A percentile compares a stretch with the other conserved stretches of the same genome.
phyloP scores from a whole-genome alignment of 768 basidiomycete species.

The Boletus eberwhitei region DNA sequence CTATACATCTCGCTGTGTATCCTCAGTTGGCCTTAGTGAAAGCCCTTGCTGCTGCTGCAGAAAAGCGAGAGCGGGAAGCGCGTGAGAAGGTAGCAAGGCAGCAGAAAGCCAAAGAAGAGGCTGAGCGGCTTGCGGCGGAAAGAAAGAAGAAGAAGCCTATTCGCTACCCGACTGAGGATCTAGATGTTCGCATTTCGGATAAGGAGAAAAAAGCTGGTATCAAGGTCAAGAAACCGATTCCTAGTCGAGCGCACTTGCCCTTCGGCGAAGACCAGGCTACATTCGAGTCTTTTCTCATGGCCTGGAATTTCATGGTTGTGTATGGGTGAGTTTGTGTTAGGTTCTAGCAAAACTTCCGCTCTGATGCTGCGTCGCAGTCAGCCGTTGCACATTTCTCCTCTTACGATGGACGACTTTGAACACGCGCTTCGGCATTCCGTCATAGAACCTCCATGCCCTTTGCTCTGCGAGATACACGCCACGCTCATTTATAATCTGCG shows the following conservation, averaged over 20 bases:
- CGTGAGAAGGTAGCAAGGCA: conserved; percentile 68
- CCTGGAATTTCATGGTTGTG: conserved; percentile 92
- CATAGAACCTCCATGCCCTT: conserved; percentile 62
- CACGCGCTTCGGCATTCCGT: conserved; percentile 76
- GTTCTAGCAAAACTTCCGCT: neutral
- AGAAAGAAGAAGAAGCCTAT: conserved; percentile 88
- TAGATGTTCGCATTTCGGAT: conserved; percentile 76
- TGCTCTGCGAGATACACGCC: conserved; percentile 88
- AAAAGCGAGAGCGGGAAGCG: conserved; percentile 67
- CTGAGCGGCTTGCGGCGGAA: conserved; percentile 66
- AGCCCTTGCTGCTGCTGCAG: conserved; percentile 38
- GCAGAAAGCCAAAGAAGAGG: conserved; percentile 63
- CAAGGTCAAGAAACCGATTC: conserved; percentile 61
- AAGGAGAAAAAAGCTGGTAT: conserved; percentile 81
- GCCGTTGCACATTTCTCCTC: conserved; percentile 81
- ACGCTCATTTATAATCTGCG: conserved; percentile 84
- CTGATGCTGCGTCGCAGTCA: conserved; percentile 46
- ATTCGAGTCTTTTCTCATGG: conserved; percentile 86
- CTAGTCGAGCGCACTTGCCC: conserved; percentile 60
- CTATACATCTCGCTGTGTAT: conserved; percentile 3
- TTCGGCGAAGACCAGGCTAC: conserved; percentile 60
- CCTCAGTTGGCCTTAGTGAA: conserved; percentile 22
- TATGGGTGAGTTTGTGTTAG: conserved; percentile 69
- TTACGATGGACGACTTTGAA: conserved; percentile 93
- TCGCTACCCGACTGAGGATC: conserved; percentile 90